phyloP scores from a whole-genome alignment of 2,329 filamentous ascomycete species.

The Xylariaceae sp. region DNA sequence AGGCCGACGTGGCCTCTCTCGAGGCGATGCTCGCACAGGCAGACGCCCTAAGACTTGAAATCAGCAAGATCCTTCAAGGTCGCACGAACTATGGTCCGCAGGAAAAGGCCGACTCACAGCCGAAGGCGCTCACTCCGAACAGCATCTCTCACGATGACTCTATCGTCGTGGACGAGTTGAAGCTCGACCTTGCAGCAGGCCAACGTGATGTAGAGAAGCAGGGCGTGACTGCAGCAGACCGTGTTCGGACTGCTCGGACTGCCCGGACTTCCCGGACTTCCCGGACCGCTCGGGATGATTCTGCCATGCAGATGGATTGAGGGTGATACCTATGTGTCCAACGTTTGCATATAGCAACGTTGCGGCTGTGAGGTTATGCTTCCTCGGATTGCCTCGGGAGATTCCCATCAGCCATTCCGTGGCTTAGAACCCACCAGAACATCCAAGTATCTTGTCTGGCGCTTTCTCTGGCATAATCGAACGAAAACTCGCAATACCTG shows the following conservation, averaged over 20 bases:
- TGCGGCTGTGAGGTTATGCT: too few species aligned
- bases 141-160: slow-evolving; percentile 16
- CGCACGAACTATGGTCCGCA: slow-evolving; percentile 13
- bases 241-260: neutral
- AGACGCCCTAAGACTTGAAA: slow-evolving; percentile 39
- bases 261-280: neutral
- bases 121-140: slow-evolving; percentile 15
- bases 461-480: too few species aligned
- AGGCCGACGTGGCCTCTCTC: slow-evolving; percentile 41
- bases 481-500: too few species aligned
- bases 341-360: too few species aligned
- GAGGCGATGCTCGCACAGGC: slow-evolving; percentile 44
- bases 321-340: neutral
- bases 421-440: too few species aligned
- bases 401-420: too few species aligned
- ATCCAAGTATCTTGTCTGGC: too few species aligned
- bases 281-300: slow-evolving; percentile 11
- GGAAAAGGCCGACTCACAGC: slow-evolving; percentile 7
- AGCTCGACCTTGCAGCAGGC: slow-evolving; percentile 8
- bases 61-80: slow-evolving; percentile 34
- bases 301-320: slow-evolving; percentile 27
- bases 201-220: slow-evolving; percentile 9
- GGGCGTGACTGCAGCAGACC: too few species aligned
- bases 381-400: too few species aligned
- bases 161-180: slow-evolving; percentile 18